Conservation (phyloP, 176 grass and related monocot species). For the Pharus latifolius region DNA sequence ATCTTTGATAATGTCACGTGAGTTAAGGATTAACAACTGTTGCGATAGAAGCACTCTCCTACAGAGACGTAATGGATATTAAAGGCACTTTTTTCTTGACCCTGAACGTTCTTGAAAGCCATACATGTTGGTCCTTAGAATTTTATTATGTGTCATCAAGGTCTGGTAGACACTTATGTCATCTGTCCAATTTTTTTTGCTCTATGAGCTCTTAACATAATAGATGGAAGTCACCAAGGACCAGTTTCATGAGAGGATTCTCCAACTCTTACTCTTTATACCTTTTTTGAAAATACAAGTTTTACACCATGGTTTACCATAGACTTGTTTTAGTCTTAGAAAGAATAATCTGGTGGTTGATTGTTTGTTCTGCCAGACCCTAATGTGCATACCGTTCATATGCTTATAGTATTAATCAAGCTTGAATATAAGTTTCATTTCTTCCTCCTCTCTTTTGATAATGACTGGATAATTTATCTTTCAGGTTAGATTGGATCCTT, state of each 20-base stretch:
- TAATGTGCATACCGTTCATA: too few species aligned
- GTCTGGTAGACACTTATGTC: neutral
- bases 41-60: neutral
- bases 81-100: neutral
- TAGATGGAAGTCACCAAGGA: neutral
- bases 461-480: neutral
- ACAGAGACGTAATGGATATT: neutral
- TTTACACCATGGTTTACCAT: neutral
- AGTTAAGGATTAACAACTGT: neutral
- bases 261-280: neutral
- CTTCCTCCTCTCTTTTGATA: neutral
- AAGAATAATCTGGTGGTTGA: neutral
- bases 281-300: neutral
- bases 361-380: neutral
- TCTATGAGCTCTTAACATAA: too few species aligned
- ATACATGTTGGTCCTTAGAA: neutral
- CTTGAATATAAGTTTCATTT: neutral
- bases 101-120: neutral
- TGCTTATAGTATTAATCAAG: too few species aligned
- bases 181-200: neutral
- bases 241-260: neutral
- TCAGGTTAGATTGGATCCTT: constrained; percentile 79
- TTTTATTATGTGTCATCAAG: neutral
- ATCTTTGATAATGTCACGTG: neutral
- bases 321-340: neutral